Evolutionary conservation across 1,139 yeast species (phyloP).

Genomic region (Sugiyamaella neomexicana): DNA sequence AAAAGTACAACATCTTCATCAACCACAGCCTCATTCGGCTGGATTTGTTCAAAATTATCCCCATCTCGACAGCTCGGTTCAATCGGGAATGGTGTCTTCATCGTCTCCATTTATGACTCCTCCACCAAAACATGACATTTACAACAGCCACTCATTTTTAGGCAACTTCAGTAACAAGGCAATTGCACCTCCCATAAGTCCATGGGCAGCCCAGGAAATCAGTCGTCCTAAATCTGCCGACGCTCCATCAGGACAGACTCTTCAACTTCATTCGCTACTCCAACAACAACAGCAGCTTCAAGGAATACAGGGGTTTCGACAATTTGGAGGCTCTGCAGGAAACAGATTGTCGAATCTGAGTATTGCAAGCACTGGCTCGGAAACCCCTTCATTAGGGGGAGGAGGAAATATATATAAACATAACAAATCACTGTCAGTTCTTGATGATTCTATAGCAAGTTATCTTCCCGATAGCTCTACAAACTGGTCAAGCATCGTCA

Average conservation of each 20-base stretch:
- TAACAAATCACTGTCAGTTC: constrained; percentile 27
- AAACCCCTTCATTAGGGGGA: not conserved
- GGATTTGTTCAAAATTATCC: constrained; percentile 14
- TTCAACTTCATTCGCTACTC: constrained; percentile 6
- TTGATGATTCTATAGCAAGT: constrained; percentile 23
- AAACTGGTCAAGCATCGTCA: constrained; percentile 34
- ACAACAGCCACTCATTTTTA: constrained; percentile 15
- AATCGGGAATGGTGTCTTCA: constrained; percentile 5
- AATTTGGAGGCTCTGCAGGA: constrained; percentile 2
- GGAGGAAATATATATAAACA: constrained; percentile 18
- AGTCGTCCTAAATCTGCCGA: constrained; percentile 36
- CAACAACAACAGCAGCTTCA: constrained; percentile 16
- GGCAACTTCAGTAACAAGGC: constrained; percentile 20
- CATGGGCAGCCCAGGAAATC: constrained; percentile 33
- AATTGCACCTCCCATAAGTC: constrained; percentile 26
- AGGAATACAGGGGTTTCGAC: constrained; percentile 7
- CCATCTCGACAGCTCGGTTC: constrained; percentile 11
- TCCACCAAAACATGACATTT: constrained; percentile 22
- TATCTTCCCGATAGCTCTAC: constrained; percentile 29
- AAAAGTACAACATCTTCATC: constrained; percentile 16
- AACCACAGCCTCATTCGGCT: constrained; percentile 21
- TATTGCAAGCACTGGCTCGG: constrained; percentile 5
- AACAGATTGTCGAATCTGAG: constrained; percentile 11
- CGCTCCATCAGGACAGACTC: constrained; percentile 14
- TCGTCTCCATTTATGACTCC: constrained; percentile 27